Evolutionary conservation across 2,329 filamentous ascomycete genomes (phyloP).

Genomic region (Elsinoe fawcettii): DNA sequence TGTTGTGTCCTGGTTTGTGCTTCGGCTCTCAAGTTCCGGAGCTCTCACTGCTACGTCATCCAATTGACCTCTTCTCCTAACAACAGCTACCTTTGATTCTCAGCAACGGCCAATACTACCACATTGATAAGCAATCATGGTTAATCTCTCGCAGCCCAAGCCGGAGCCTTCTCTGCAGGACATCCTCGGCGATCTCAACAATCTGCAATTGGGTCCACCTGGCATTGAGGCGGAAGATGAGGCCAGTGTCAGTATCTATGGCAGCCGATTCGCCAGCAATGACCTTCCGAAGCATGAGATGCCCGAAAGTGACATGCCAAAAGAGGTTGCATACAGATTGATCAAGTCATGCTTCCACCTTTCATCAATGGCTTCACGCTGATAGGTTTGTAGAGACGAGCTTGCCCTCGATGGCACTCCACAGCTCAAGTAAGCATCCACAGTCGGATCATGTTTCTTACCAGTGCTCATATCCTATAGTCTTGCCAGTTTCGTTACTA

Average conservation of each 20-base stretch:
- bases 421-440: conserved; percentile 60
- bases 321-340: conserved; percentile 88
- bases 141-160: conserved; percentile 34
- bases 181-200: conserved; percentile 39
- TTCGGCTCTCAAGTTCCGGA: neutral
- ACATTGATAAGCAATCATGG: conserved; percentile 33
- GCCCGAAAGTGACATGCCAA: conserved; percentile 84
- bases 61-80: neutral
- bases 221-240: conserved; percentile 41
- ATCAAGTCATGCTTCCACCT: conserved; percentile 53
- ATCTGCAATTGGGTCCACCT: conserved; percentile 38
- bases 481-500: conserved; percentile 87
- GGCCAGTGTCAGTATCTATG: conserved; percentile 77
- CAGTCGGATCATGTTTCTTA: neutral
- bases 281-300: conserved; percentile 80
- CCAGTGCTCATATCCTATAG: conserved; percentile 37
- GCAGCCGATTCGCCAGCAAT: conserved; percentile 70
- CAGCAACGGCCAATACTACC: neutral
- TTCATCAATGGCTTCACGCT: conserved; percentile 1
- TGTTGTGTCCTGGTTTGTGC: conserved; percentile 3
- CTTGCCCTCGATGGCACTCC: conserved; percentile 85
- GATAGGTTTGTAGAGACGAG: conserved; percentile 52
- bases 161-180: conserved; percentile 34
- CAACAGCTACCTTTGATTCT: neutral
- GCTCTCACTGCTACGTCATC: neutral